Conservation (phyloP, 2,329 filamentous ascomycete genomes). For the Botrytis porri region DNA sequence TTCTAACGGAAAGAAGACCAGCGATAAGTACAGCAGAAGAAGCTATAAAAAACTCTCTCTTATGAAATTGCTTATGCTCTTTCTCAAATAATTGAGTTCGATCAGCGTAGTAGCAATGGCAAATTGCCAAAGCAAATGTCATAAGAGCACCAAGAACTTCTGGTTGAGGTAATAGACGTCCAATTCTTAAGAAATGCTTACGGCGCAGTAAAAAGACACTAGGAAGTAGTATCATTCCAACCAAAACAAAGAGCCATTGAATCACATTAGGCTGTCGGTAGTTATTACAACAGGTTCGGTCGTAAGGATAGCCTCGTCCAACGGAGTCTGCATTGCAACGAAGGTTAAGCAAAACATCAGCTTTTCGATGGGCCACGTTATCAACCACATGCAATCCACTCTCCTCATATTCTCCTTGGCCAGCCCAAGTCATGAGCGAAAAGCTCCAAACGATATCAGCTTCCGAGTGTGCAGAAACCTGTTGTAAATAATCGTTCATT, state of each 20-base stretch:
- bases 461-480: conserved; percentile 42
- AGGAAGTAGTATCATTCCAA: conserved; percentile 37
- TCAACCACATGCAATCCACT: conserved; percentile 50
- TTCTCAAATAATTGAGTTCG: conserved; percentile 54
- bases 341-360: conserved; percentile 49
- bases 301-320: conserved; percentile 43
- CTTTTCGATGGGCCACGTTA: conserved; percentile 46
- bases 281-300: conserved; percentile 52
- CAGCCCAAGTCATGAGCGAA: conserved; percentile 45
- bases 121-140: conserved; percentile 29
- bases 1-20: conserved; percentile 38
- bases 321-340: conserved; percentile 51
- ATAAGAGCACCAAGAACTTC: conserved; percentile 28
- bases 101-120: conserved; percentile 53
- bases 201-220: conserved; percentile 28
- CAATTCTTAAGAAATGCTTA: conserved; percentile 21
- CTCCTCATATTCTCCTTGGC: conserved; percentile 42
- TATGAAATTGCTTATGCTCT: conserved; percentile 46
- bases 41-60: conserved; percentile 37
- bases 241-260: conserved; percentile 39
- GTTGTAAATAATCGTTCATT: conserved; percentile 52
- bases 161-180: conserved; percentile 26
- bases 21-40: conserved; percentile 33
- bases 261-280: conserved; percentile 42
- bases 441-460: conserved; percentile 51